Evolutionary conservation across 2,329 filamentous ascomycete genomes (phyloP), one percentile per base, ranked within the genome.

Genomic region (Cytospora schulzeri): DNA sequence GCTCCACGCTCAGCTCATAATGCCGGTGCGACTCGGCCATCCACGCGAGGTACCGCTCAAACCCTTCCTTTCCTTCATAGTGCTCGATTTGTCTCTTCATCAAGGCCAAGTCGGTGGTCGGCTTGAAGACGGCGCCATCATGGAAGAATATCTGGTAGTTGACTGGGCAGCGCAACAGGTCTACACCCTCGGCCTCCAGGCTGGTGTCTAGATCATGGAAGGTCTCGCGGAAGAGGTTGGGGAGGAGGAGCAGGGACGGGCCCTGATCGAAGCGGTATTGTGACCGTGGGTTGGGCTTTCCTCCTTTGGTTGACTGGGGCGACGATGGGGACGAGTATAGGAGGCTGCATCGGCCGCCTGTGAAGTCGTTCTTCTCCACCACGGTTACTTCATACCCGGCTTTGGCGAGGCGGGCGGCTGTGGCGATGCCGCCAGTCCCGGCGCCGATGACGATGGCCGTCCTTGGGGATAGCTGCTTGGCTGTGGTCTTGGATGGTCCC

Each of bases 111-210:
- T 92, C 88, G n/a, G 86, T 88, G 5, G 85, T 87, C 31, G 91
- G 78, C 67, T 84, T 80, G 72, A 92, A 89, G 14, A 75, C 77
- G 68, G 85, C 83, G 59, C 86, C 87, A 73, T 92, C 90, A 17
- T 85, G 80, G 72, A 92, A 93, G 82, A 87, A 91, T 65, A 93
- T 81, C 62, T 86, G 85, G 79, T 93, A 92, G 73, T 92, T 93
- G 1, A 88, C 88, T 57, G 91, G 86, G 74, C 90, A 92, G 77
- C 89, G 90, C 28, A 90, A 72, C 4, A 93, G 77, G 56, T 88
- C 76, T 1, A 92, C 82, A n/a, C 86, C 88, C 72, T 91, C 89
- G 0, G 78, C 80, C 67, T 85, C 81, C 15, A 92, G 78, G 12
- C 83, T 85, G 7, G 89, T 92, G 67, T 81, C 88, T 1, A 92